Evolutionary conservation across 345 rosid species (phyloP), one percentile per base, ranked within the genome.

Genomic region (Triadica sebifera): DNA sequence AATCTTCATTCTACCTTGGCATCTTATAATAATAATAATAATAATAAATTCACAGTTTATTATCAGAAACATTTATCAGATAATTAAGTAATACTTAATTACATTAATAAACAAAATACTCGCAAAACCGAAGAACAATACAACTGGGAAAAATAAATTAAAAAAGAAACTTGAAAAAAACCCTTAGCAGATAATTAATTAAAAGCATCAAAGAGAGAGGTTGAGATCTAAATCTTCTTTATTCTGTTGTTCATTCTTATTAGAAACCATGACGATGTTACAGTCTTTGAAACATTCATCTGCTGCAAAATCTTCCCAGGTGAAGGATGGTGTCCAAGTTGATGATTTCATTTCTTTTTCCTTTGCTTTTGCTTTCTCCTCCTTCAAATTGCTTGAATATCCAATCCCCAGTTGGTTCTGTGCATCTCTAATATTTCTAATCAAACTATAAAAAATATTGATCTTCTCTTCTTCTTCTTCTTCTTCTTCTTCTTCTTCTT

Each of bases 131-230:
- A n/a, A n/a, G n/a, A n/a, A n/a, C n/a, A n/a, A n/a, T n/a, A n/a
- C n/a, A n/a, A n/a, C n/a, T n/a, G n/a, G n/a, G n/a, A n/a, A n/a
- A n/a, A n/a, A n/a, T n/a, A n/a, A n/a, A n/a, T n/a, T n/a, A n/a
- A n/a, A n/a, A n/a, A n/a, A n/a, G n/a, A n/a, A n/a, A n/a, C n/a
- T n/a, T n/a, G n/a, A n/a, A n/a, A n/a, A n/a, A n/a, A n/a, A n/a
- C n/a, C n/a, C n/a, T n/a, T n/a, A n/a, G 45, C 45, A 41, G 45
- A 41, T 1, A 19, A n/a, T n/a, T n/a, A n/a, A n/a, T n/a, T n/a
- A n/a, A n/a, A n/a, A n/a, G n/a, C n/a, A n/a, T n/a, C n/a, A 82
- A 63, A 72, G 80, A 19, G 82, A 75, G 49, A 82, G 82, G 19
- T 78, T 75, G 53, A 82, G 82, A 73, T 82, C 80, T 69, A 82